These are phyloP conservation scores for Coprinopsis sp. DNA, from an alignment of 768 basidiomycete genomes.

Conservation along the genomic window DNA sequence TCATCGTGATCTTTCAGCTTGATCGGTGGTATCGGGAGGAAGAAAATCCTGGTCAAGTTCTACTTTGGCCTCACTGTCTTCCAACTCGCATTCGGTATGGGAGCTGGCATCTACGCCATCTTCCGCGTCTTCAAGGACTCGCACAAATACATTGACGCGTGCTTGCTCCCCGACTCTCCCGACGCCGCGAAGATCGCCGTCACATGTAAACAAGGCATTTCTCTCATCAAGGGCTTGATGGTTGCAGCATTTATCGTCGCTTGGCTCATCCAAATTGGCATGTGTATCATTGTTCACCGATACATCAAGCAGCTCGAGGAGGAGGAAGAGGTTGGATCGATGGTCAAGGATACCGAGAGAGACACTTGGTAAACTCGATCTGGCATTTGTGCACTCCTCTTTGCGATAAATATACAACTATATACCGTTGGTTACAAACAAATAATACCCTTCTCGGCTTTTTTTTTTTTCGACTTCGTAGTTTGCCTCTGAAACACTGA, in stretches of 20 bases:
- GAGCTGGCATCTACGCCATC: constrained; percentile 39
- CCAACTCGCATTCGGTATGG: constrained; percentile 43
- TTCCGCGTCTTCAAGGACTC: constrained; percentile 39
- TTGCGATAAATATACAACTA: no score
- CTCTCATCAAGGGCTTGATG: constrained; percentile 38
- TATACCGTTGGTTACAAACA: no score
- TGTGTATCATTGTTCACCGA: constrained; percentile 41
- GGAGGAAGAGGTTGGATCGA: constrained; percentile 33
- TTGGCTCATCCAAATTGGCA: constrained; percentile 46
- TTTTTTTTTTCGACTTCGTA: no score
- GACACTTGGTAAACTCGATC: constrained; percentile 36
- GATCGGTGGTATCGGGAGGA: constrained; percentile 38
- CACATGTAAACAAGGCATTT: constrained; percentile 35
- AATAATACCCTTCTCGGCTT: no score
- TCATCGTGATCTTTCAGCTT: constrained; percentile 24
- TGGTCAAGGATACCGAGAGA: constrained; percentile 42
- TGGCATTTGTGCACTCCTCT: no score
- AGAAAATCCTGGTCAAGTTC: constrained; percentile 36
- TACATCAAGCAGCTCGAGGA: constrained; percentile 43
- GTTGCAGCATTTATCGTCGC: constrained; percentile 38
- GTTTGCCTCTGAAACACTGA: no score
- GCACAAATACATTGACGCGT: constrained; percentile 33
- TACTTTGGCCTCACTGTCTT: constrained; percentile 38
- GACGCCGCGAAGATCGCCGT: constrained; percentile 23
- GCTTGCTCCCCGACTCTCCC: constrained; percentile 26